Evolutionary conservation across 139 green algal species (phyloP).

Genomic region (Chlamydomonas applanata): DNA sequence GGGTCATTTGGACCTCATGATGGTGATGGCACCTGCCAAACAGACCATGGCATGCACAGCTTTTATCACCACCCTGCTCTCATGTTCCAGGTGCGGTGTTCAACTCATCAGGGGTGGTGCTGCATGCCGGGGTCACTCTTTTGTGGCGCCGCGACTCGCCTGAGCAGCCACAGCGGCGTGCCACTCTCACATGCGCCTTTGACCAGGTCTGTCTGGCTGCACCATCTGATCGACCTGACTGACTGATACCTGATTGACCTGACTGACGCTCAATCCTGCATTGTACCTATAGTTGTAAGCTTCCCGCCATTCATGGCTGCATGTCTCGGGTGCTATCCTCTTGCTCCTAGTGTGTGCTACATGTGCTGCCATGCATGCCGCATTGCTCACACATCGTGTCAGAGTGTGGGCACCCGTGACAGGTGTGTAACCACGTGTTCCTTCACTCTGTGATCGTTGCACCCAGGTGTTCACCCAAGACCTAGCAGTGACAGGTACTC

Average conservation of each 20-base stretch:
- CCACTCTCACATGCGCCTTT: not conserved
- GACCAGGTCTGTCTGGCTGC: not conserved
- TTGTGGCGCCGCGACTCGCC: not conserved
- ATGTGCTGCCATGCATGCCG: not conserved
- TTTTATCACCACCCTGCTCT: not conserved
- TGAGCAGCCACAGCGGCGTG: not conserved
- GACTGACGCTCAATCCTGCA: too few species aligned
- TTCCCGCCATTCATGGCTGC: too few species aligned
- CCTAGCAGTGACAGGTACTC: not conserved
- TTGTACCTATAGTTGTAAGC: too few species aligned
- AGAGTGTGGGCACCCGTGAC: too few species aligned
- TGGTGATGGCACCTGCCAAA: too few species aligned
- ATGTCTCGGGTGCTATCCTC: too few species aligned
- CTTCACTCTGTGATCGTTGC: too few species aligned
- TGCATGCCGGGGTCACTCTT: slow-evolving; percentile 5
- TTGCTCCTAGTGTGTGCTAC: too few species aligned
- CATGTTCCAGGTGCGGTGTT: not conserved
- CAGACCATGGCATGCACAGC: too few species aligned
- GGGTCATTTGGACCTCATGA: too few species aligned
- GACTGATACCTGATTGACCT: not conserved
- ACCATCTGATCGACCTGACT: not conserved
- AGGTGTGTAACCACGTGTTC: too few species aligned
- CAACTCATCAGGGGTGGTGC: slow-evolving; percentile 8
- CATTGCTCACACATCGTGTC: not conserved
- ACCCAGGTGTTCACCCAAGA: not conserved